These are phyloP conservation scores for Calcarisporium arbuscula DNA, from an alignment of 2,329 filamentous ascomycete genomes.

Conservation along the genomic window DNA sequence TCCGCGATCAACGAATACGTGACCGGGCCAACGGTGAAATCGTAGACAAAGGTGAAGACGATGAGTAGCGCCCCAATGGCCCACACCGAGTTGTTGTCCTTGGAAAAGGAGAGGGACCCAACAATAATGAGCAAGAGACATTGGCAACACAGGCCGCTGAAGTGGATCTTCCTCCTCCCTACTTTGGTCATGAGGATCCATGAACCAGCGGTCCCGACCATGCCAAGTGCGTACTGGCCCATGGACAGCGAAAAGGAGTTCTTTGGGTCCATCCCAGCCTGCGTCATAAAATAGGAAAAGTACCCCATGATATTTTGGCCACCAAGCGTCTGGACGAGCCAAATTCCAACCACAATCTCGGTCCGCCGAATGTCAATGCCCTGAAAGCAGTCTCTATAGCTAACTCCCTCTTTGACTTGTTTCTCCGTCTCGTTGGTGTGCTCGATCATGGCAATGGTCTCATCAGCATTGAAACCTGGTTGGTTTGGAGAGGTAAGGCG, in stretches of 20 bases:
- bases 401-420: constrained; percentile 32
- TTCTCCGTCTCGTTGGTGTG: constrained; percentile 47
- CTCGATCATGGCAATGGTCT: constrained; percentile 46
- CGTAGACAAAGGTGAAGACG: constrained; percentile 47
- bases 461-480: constrained; percentile 35
- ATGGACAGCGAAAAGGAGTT: constrained; percentile 41
- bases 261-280: constrained; percentile 36
- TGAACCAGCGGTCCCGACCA: constrained; percentile 43
- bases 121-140: constrained; percentile 33
- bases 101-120: constrained; percentile 20
- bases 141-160: constrained; percentile 36
- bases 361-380: constrained; percentile 43
- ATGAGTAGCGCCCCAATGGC: constrained; percentile 42
- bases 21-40: constrained; percentile 48
- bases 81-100: constrained; percentile 21
- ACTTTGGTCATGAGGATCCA: constrained; percentile 44
- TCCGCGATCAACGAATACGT: constrained; percentile 48
- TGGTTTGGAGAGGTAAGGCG: constrained; percentile 33
- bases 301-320: constrained; percentile 45
- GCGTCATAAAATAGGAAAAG: constrained; percentile 38
- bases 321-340: constrained; percentile 41
- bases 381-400: constrained; percentile 46
- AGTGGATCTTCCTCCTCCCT: constrained; percentile 44
- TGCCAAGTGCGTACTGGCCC: constrained; percentile 42
- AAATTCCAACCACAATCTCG: constrained; percentile 40